Percentiles rank a stretch among this genome's conserved stretches.
These are phyloP conservation scores for Pseudogymnoascus sp. DNA, from an alignment of 2,329 filamentous ascomycete genomes.

Conservation along the genomic window DNA sequence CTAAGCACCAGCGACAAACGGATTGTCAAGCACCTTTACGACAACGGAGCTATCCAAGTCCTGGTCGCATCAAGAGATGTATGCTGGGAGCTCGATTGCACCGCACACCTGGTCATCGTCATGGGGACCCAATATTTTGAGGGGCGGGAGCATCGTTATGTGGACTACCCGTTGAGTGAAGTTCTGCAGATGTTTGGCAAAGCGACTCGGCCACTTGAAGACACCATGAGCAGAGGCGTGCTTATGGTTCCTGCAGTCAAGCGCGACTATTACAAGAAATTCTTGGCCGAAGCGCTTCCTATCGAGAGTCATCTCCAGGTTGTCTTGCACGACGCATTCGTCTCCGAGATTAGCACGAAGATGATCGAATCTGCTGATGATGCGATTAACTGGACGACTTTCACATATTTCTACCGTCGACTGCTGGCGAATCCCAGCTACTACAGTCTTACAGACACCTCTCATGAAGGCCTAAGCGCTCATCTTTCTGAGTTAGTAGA, in stretches of 20 bases:
- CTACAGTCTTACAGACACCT: slow-evolving; percentile 83
- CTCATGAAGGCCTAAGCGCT: slow-evolving; percentile 86
- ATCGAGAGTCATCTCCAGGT: slow-evolving; percentile 91
- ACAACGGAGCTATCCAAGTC: slow-evolving; percentile 64
- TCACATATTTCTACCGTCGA: slow-evolving; percentile 96
- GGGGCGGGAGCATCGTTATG: slow-evolving; percentile 90
- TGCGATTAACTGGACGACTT: slow-evolving; percentile 96
- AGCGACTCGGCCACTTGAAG: slow-evolving; percentile 69
- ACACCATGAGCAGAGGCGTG: slow-evolving; percentile 81
- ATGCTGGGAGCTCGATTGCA: slow-evolving; percentile 89
- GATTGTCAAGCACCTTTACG: slow-evolving; percentile 88
- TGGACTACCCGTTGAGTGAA: slow-evolving; percentile 92
- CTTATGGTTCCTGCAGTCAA: slow-evolving; percentile 93
- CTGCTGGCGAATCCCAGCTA: slow-evolving; percentile 93
- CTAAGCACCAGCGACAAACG: slow-evolving; percentile 82
- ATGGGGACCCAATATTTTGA: slow-evolving; percentile 99
- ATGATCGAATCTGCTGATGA: slow-evolving; percentile 94
- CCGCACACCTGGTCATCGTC: slow-evolving; percentile 83
- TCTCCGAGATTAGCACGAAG: slow-evolving; percentile 93
- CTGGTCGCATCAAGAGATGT: slow-evolving; percentile 76
- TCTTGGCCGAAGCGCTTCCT: slow-evolving; percentile 89
- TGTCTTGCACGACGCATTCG: slow-evolving; percentile 91
- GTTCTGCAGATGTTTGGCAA: slow-evolving; percentile 98
- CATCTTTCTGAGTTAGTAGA: slow-evolving; percentile 94
- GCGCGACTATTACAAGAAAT: slow-evolving; percentile 98